Base-by-base conservation (phyloP, 495 filamentous ascomycete genomes). In the Choiromyces venosus region DNA sequence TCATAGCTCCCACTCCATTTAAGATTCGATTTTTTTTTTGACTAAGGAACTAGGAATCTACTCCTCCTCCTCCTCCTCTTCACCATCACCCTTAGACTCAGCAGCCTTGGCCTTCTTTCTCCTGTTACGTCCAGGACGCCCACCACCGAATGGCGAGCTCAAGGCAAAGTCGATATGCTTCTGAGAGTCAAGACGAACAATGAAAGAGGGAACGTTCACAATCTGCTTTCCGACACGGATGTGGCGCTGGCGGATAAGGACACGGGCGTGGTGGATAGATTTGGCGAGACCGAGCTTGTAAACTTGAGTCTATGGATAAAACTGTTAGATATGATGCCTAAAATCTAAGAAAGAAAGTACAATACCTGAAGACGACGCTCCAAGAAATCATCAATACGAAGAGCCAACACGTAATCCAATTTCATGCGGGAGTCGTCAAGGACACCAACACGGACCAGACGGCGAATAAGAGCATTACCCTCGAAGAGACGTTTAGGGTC, bases 171-270 rank as follows among this genome's bases (percentile, higher is more conserved):
- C 95, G 82, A 99, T 99, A 91, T 99, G 95, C 91, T 99, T 99
- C 88, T 99, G 95, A 80, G 94, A 97, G 88, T 99, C 95, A 78
- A 99, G 93, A 85, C 95, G 95, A 85, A 99, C 95, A 83, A 99
- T 88, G 91, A 96, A 99, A 42, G 94, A 97, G 69, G 95, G 95
- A 37, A 99, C 95, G 85, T 98, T 99, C 88, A 99, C 95, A 85
- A 99, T 98, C 89, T 99, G 95, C 91, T 98, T 98, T 85, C 95
- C 95, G 83, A 99, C 95, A 85, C 95, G 95, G 86, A 99, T 98
- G 87, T 99, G 95, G 80, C 95, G 90, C 87, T 99, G 95, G 84
- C 91, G 92, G 87, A 99, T 99, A 78, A 99, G 89, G 83, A 98
- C 95, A 91, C 95, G 94, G 78, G 95, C 95, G 87, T 99, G 95